Evolutionary conservation across 805 yeast species (phyloP).

Genomic region (Ogataea pini): DNA sequence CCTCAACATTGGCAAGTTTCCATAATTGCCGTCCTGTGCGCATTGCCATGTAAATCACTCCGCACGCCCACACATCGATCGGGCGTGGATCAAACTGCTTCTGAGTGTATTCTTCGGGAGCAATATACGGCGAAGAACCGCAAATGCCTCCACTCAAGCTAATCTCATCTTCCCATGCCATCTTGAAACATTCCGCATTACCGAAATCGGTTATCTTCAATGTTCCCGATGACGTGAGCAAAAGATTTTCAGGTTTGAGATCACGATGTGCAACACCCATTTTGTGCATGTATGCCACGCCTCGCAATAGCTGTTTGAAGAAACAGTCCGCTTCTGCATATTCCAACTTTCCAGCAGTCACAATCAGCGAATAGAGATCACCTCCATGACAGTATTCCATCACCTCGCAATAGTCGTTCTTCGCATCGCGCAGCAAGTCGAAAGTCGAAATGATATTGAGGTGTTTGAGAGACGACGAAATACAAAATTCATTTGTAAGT

Average conservation of each 20-base stretch:
- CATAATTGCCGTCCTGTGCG: conserved; percentile 92
- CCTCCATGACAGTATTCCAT: conserved; percentile 87
- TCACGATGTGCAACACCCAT: conserved; percentile 92
- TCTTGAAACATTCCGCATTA: conserved; percentile 75
- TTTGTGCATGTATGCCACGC: conserved; percentile 84
- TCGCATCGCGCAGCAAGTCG: conserved; percentile 77
- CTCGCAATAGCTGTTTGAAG: conserved; percentile 80
- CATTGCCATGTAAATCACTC: conserved; percentile 91
- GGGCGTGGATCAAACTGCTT: conserved; percentile 77
- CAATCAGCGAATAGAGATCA: conserved; percentile 71
- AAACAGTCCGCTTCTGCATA: conserved; percentile 87
- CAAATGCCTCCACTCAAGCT: conserved; percentile 74
- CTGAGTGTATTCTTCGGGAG: conserved; percentile 77
- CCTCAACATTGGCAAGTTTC: conserved; percentile 79
- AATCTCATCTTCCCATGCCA: conserved; percentile 79
- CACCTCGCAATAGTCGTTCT: conserved; percentile 80
- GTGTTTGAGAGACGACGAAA: conserved; percentile 76
- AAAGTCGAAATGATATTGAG: conserved; percentile 73
- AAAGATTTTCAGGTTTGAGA: conserved; percentile 82
- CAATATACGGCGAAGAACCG: conserved; percentile 88
- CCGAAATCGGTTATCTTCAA: conserved; percentile 90
- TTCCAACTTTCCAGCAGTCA: conserved; percentile 76
- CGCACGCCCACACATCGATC: conserved; percentile 91
- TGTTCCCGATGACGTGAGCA: conserved; percentile 69
- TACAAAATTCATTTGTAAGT: conserved; percentile 79